Evolutionary conservation across 768 basidiomycete species (phyloP).

Genomic region (Naganishia randhawae): DNA sequence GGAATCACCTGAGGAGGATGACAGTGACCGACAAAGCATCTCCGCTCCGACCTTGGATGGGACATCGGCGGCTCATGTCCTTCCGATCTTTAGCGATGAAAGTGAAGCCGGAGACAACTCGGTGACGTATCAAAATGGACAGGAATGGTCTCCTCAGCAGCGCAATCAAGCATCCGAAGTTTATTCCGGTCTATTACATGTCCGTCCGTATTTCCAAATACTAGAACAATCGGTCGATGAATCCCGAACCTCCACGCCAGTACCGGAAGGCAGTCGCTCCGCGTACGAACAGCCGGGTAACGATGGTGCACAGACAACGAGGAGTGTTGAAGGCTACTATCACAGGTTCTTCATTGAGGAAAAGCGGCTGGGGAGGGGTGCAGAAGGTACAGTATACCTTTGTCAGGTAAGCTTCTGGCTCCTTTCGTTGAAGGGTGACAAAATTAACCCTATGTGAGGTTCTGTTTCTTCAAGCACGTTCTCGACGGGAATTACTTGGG

Average conservation of each 20-base stretch:
- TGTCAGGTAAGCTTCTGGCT: constrained; percentile 62
- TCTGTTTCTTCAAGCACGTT: constrained; percentile 58
- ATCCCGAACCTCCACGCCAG: constrained; percentile 11
- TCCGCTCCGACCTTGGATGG: not conserved
- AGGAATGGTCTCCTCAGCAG: constrained; percentile 1
- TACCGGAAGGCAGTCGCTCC: not conserved
- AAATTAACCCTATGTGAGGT: not conserved
- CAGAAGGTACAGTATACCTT: constrained; percentile 82
- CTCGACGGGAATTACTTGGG: constrained; percentile 82
- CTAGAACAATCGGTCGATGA: constrained; percentile 15
- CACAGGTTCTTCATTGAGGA: constrained; percentile 89
- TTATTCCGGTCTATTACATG: constrained; percentile 1
- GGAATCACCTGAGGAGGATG: not conserved
- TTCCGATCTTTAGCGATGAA: constrained; percentile 9
- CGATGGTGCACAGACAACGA: not conserved
- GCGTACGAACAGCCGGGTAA: too few species aligned
- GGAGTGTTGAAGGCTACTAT: constrained; percentile 81
- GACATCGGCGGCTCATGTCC: not conserved
- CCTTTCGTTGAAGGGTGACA: not conserved
- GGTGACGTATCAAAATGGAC: not conserved
- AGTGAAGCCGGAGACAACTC: not conserved
- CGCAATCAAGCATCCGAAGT: not conserved
- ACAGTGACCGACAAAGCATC: not conserved
- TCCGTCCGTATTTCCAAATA: constrained; percentile 21
- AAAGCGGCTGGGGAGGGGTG: constrained; percentile 85